Evolutionary conservation across 2,329 filamentous ascomycete genomes (phyloP).

Genomic region (Sarocladium kiliense): DNA sequence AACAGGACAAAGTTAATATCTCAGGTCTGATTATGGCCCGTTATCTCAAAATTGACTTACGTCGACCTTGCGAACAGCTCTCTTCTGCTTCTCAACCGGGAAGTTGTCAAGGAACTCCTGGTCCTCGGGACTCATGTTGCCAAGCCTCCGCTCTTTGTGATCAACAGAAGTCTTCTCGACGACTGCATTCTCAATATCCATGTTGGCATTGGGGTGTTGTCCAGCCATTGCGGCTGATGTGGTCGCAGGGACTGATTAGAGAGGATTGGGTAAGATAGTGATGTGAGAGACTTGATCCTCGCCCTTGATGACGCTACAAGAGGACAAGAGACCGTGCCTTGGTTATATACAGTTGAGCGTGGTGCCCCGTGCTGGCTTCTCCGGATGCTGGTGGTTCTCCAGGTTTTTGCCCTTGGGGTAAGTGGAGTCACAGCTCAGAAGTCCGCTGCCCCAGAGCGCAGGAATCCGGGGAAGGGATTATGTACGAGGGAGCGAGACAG

Average conservation of each 20-base stretch:
- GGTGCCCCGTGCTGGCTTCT: neutral
- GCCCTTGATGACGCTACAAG: no score
- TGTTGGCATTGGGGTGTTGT: constrained; percentile 10
- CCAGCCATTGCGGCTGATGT: constrained; percentile 15
- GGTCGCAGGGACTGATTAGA: neutral
- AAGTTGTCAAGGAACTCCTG: constrained; percentile 25
- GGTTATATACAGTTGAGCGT: neutral
- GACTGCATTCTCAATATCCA: constrained; percentile 19
- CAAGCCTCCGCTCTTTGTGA: constrained; percentile 18
- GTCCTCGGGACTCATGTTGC: constrained; percentile 20
- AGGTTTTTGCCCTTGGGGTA: neutral
- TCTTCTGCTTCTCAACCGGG: constrained; percentile 22
- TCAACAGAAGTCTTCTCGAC: constrained; percentile 18
- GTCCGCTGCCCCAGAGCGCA: neutral
- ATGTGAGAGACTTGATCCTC: no score
- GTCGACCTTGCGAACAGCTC: constrained; percentile 24
- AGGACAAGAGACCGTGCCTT: neutral
- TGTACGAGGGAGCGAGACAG: neutral
- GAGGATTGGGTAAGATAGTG: neutral
- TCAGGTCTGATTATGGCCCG: neutral
- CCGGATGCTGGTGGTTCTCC: neutral
- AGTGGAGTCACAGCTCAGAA: neutral
- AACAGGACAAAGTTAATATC: neutral
- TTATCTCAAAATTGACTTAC: constrained; percentile 13
- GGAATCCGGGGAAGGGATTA: neutral